These are phyloP conservation scores for Paecilomyces formosus DNA, from an alignment of 2,329 filamentous ascomycete genomes.

Conservation along the genomic window DNA sequence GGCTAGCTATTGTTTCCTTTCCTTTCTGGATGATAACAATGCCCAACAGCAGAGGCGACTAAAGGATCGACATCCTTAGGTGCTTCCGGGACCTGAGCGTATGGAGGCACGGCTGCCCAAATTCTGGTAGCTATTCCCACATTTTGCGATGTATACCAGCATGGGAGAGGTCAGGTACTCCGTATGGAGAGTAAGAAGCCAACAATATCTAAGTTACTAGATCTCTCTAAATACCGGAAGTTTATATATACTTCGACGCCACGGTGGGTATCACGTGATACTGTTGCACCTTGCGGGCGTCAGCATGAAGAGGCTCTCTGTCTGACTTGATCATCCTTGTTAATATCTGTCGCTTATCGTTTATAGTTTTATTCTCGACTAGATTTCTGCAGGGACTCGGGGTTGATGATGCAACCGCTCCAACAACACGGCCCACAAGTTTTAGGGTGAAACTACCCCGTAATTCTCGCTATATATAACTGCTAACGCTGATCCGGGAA, in stretches of 20 bases:
- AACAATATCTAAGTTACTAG: background rate
- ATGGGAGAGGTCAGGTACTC: background rate
- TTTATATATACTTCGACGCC: no score
- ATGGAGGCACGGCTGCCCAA: background rate
- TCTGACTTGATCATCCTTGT: background rate
- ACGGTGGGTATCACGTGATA: no score
- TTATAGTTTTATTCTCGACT: background rate
- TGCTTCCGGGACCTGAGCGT: background rate
- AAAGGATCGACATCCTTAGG: background rate
- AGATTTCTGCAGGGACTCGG: background rate
- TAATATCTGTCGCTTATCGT: background rate
- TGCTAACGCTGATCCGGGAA: background rate
- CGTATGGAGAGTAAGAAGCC: background rate
- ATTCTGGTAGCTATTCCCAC: background rate
- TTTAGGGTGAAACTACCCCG: background rate
- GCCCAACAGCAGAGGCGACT: background rate
- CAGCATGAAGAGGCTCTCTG: background rate
- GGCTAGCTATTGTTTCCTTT: background rate
- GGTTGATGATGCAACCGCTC: background rate
- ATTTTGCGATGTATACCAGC: background rate
- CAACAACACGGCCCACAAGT: background rate
- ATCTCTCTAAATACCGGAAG: background rate
- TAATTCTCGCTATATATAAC: background rate
- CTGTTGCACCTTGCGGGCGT: no score
- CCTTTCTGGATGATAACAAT: background rate